Percentiles rank a stretch among this genome's conserved stretches.
Conservation (phyloP, 306 rosid species). For the Gillenia trifoliata region DNA sequence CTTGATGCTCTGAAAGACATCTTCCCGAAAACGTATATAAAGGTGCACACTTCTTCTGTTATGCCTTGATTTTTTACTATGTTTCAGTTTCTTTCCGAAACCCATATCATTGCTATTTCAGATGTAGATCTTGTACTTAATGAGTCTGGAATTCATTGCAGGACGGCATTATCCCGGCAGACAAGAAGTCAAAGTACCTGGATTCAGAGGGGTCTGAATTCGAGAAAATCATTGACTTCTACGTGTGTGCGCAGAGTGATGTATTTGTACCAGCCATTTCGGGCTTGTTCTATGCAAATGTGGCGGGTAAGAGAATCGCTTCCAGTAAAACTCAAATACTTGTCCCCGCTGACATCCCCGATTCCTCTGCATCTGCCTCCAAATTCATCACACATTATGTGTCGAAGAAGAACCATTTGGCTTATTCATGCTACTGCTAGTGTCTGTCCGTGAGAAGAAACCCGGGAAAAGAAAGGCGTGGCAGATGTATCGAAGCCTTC, state of each 20-base stretch:
- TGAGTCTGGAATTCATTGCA: conserved; percentile 40
- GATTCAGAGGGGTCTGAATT: conserved; percentile 67
- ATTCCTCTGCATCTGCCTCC: conserved; percentile 61
- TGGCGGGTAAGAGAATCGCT: conserved; percentile 90
- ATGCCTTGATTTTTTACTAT: neutral
- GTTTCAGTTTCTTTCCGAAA: neutral
- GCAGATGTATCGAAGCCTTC: conserved; percentile 29
- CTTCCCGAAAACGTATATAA: conserved; percentile 85
- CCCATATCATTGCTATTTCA: neutral
- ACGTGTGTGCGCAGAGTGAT: conserved; percentile 67
- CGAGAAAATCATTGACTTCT: conserved; percentile 83
- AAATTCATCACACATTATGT: conserved; percentile 73
- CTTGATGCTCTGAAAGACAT: conserved; percentile 84
- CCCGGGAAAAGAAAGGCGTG: conserved; percentile 22
- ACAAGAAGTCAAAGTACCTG: conserved; percentile 67
- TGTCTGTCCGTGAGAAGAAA: conserved; percentile 15
- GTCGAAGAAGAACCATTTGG: conserved; percentile 90
- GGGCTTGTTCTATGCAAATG: conserved; percentile 86
- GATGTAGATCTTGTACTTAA: neutral
- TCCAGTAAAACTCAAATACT: conserved; percentile 71
- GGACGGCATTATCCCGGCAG: conserved; percentile 89
- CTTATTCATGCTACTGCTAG: conserved; percentile 87
- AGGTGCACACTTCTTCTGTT: conserved; percentile 46
- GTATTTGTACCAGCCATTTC: conserved; percentile 92
- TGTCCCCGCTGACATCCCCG: conserved; percentile 64